A percentile compares a stretch with the other conserved stretches of the same genome.
These are phyloP conservation scores for Myochromella boudieri DNA, from an alignment of 768 basidiomycete species.

Conservation along the genomic window DNA sequence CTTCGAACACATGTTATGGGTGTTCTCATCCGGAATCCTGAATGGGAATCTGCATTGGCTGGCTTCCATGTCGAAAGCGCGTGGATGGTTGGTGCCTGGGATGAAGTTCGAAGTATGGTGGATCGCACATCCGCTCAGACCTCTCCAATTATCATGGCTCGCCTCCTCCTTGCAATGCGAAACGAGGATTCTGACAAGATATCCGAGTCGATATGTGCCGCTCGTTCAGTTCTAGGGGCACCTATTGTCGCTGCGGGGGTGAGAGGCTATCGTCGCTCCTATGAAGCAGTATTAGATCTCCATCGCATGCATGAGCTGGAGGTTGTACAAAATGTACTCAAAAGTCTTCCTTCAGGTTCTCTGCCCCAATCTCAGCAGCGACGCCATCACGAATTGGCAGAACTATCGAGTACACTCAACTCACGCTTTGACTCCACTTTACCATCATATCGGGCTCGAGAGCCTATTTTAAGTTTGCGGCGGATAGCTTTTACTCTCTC, in stretches of 20 bases:
- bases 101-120: constrained; percentile 67
- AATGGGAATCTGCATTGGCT: constrained; percentile 76
- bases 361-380: constrained; percentile 32
- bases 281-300: constrained; percentile 82
- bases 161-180: constrained; percentile 79
- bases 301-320: constrained; percentile 89
- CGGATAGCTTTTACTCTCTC: constrained; percentile 76
- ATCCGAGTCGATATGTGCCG: constrained; percentile 51
- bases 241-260: constrained; percentile 81
- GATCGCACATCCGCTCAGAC: constrained; percentile 47
- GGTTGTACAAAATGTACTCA: constrained; percentile 50
- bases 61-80: constrained; percentile 92
- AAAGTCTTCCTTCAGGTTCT: constrained; percentile 35
- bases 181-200: constrained; percentile 47
- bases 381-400: constrained; percentile 36
- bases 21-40: constrained; percentile 79
- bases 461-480: constrained; percentile 87
- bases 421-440: constrained; percentile 74
- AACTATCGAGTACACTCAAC: constrained; percentile 51
- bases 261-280: constrained; percentile 81
- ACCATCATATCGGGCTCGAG: constrained; percentile 86
- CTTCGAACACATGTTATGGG: constrained; percentile 93
- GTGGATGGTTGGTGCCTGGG: constrained; percentile 96
- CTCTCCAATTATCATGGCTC: constrained; percentile 71
- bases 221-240: constrained; percentile 72